Percentiles rank a stretch among this genome's conserved stretches.
Evolutionary conservation across 306 rosid genomes (phyloP).

Genomic region (Cucurbita maxima): DNA sequence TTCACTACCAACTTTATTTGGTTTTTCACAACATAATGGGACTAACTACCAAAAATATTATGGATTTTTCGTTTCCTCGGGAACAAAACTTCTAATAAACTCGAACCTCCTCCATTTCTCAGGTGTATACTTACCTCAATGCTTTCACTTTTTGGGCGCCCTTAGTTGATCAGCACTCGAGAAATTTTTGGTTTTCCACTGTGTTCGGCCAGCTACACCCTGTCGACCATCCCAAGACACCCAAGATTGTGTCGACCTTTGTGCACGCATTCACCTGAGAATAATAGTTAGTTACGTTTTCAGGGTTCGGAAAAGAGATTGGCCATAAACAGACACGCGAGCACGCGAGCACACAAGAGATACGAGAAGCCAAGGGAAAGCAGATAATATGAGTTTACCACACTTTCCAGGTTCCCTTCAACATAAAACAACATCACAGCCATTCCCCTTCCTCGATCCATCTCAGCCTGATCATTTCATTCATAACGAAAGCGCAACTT

Average conservation of each 20-base stretch:
- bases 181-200: slow-evolving; percentile 30
- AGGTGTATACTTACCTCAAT: slow-evolving; percentile 1
- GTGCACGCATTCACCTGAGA: slow-evolving; percentile 58
- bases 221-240: slow-evolving; percentile 90
- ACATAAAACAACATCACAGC: slow-evolving; percentile 81
- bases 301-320: not conserved
- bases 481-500: slow-evolving; percentile 8
- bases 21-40: slow-evolving; percentile 13
- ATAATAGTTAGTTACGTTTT: not conserved
- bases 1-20: slow-evolving; percentile 5
- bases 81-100: slow-evolving; percentile 64
- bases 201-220: slow-evolving; percentile 94
- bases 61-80: slow-evolving; percentile 5
- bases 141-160: not conserved
- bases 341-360: not conserved
- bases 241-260: slow-evolving; percentile 48
- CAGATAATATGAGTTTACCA: slow-evolving; percentile 37
- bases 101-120: slow-evolving; percentile 24
- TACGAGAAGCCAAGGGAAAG: not conserved
- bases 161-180: slow-evolving; percentile 36
- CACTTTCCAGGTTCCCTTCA: slow-evolving; percentile 54
- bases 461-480: slow-evolving; percentile 81
- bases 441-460: slow-evolving; percentile 85
- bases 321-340: not conserved
- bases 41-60: slow-evolving; percentile 21